Base-by-base conservation (phyloP, 108 stramenopile genomes). In the Nitzschia putrida region DNA sequence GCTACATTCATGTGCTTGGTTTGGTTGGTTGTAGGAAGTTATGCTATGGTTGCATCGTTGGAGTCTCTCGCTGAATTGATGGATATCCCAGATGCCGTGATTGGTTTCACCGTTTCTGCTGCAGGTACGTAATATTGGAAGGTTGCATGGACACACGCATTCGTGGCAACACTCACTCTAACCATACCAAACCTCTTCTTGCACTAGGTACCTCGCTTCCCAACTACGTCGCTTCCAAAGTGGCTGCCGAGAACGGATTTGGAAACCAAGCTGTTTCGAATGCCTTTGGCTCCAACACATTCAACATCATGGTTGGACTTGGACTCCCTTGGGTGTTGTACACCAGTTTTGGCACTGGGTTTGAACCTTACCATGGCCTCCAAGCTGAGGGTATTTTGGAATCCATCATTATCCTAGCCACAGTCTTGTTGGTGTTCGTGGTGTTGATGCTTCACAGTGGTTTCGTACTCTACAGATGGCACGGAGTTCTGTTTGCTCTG, bases 251-350 rank as follows among this genome's bases (percentile, higher is more conserved):
- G 60, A 84, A 81, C 54, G 95, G 95, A n/a, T 87, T 91, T 41
- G 87, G 90, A 3, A 89, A 95, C 68, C 89, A 88, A 78, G 95
- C 95, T 40, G 89, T 96, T 6, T 84, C 88, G 2, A 94, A 93
- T 75, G 89, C 91, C 2, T 86, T 96, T 59, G 93, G 95, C 7
- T 81, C 77, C 53, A 96, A 96, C 59, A 93, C 89, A 0, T 96
- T 96, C 82, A 91, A 94, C 68, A 93, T 96, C 37, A 70, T 86
- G 68, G 76, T 93, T 40, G 95, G 89, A 20, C 76, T 96, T 34
- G 92, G 92, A 8, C 64, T 94, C 8, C 95, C 95, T 16, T 96
- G 93, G 93, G 55, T 89, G 24, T 63, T 90, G 21, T 90, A 84
- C 74, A 86, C 76, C n/a, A 71, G 74, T 50, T 61, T 80, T 66